phyloP scores from a whole-genome alignment of 2,329 filamentous ascomycete genomes.

The Epichloe typhina region DNA sequence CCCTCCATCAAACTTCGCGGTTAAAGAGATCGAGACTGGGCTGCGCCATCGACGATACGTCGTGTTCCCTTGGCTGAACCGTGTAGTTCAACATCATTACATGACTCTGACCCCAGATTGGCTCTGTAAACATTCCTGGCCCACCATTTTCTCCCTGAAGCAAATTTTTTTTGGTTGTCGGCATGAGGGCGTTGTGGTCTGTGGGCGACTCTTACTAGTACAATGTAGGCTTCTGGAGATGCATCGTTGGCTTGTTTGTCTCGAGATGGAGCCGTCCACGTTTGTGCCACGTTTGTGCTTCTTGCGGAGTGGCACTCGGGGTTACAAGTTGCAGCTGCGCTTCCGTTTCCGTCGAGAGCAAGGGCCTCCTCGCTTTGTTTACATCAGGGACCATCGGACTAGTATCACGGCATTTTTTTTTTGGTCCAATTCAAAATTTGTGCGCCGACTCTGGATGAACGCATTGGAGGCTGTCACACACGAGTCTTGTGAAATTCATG shows the following conservation, averaged over 20 bases:
- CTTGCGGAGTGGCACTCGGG: background rate
- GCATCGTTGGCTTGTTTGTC: background rate
- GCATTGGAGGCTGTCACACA: background rate
- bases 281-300: background rate
- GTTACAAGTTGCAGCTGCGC: background rate
- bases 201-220: too few species aligned
- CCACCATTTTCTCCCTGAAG: background rate
- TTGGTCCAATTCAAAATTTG: too few species aligned
- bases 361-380: background rate
- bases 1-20: background rate
- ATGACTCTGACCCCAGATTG: background rate
- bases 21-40: slow-evolving; percentile 4
- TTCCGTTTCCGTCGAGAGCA: background rate
- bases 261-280: background rate
- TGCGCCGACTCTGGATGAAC: background rate
- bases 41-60: slow-evolving; percentile 8
- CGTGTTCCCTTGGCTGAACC: slow-evolving; percentile 1
- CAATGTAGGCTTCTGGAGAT: too few species aligned
- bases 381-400: background rate
- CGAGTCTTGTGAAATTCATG: background rate
- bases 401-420: background rate
- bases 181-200: too few species aligned
- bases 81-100: slow-evolving; percentile 5
- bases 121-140: background rate
- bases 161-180: background rate